A percentile compares a stretch with the other conserved stretches of the same genome.
Evolutionary conservation across 2,329 filamentous ascomycete genomes (phyloP).

Genomic region (Phaeosphaeriaceae sp.): DNA sequence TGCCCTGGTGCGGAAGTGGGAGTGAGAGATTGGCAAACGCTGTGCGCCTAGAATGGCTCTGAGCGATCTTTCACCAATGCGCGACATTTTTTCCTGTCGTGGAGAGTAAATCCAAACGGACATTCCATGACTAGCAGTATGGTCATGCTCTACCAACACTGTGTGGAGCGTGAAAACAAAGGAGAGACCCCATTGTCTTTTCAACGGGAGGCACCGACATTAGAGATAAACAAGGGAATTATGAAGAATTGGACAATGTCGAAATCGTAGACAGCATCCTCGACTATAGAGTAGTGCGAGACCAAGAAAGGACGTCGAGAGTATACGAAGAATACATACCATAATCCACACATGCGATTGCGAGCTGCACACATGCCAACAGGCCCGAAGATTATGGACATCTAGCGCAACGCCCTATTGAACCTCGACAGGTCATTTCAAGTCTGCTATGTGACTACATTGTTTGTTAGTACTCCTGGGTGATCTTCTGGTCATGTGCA

Average conservation of each 20-base stretch:
- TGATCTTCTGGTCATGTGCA: too few species aligned
- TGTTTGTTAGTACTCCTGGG: too few species aligned
- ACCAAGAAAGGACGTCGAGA: too few species aligned
- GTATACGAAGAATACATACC: neutral
- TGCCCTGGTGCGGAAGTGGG: neutral
- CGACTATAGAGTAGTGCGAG: too few species aligned
- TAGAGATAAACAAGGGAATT: neutral
- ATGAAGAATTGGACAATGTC: neutral
- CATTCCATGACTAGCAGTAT: neutral
- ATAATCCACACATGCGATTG: too few species aligned
- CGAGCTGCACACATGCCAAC: too few species aligned
- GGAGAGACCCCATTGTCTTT: neutral
- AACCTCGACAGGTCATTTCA: too few species aligned
- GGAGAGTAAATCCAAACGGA: neutral
- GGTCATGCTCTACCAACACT: neutral
- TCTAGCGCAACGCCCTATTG: too few species aligned
- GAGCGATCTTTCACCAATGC: neutral
- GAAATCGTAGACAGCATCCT: neutral
- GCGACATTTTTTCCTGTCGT: neutral
- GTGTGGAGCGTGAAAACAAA: neutral
- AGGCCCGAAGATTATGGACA: too few species aligned
- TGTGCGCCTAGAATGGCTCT: neutral
- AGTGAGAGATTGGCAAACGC: neutral
- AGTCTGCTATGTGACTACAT: too few species aligned
- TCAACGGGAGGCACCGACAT: neutral